Conservation (phyloP, 106 monocot genomes). For the Gastrodia elata region DNA sequence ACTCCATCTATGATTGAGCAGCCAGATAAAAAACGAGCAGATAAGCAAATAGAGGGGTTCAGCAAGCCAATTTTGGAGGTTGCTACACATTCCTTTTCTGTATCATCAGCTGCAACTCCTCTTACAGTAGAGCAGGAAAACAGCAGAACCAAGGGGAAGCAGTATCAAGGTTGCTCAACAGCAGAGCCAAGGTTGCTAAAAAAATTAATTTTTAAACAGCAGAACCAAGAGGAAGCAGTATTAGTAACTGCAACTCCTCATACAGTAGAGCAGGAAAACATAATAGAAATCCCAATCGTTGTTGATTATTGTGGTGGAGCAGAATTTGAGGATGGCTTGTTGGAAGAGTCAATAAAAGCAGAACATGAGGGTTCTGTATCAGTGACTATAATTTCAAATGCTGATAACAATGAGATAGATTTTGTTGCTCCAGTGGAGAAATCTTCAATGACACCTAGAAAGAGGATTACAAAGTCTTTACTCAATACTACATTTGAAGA, state of each 20-base stretch:
- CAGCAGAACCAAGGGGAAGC: not conserved
- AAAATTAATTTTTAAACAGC: not conserved
- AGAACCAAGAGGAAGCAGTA: too few relatives aligned
- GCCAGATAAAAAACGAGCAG: not conserved
- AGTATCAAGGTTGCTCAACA: too few relatives aligned
- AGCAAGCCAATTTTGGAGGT: constrained; percentile 29
- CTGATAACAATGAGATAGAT: not conserved
- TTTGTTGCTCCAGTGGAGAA: not conserved
- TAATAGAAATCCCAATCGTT: not conserved
- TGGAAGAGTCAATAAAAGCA: constrained; percentile 1
- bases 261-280: not conserved
- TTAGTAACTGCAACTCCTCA: not conserved
- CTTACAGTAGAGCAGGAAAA: not conserved
- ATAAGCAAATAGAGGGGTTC: constrained; percentile 18
- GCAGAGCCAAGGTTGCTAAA: not conserved
- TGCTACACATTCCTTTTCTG: too few relatives aligned
- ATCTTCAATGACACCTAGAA: not conserved
- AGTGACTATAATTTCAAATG: not conserved
- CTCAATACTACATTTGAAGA: constrained; percentile 16
- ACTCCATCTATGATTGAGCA: not conserved
- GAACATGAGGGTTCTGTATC: constrained; percentile 2
- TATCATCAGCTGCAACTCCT: not conserved
- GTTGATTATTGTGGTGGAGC: not conserved
- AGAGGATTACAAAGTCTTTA: constrained; percentile 36
- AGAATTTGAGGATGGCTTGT: not conserved